Evolutionary conservation across 108 stramenopile species (phyloP), one percentile per base, ranked within the genome.

Genomic region (Fragilaria radians): DNA sequence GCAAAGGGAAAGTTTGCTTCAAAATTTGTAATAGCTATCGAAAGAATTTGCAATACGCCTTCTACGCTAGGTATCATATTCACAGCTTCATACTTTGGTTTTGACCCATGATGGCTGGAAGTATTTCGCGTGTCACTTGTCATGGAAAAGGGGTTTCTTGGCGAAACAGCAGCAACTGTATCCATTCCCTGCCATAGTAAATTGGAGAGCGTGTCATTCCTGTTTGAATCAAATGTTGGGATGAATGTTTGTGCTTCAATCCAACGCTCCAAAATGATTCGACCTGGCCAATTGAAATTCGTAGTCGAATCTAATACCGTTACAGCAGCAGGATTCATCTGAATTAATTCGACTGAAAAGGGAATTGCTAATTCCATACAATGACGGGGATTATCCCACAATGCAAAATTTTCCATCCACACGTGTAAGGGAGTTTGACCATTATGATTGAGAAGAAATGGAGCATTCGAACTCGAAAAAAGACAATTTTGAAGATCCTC

Each of bases 351-450:
- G 11, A 42, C 7, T 14, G 36, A 7, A 42, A 42, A 42, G 11
- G 14, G 11, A 14, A 11, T 7, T 11, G 36, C 36, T 11, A 11
- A 7, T 42, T 42, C 36, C 36, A 7, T 42, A 14, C 11, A 7
- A 42, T 42, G 36, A 14, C 14, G 14, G 14, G 11, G 7, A 14
- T 42, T 42, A n/a, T n/a, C n/a, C 36, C 36, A 53, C 4, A 63
- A 23, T 1, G 31, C 5, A n/a, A 42, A 26, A 56, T 65, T 65
- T 34, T 65, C 55, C 25, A 47, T 22, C 11, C 56, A 48, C 22
- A 65, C 47, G 26, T 65, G 64, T 23, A 65, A 21, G 19, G 64
- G 64, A 26, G 26, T 34, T 25, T 54, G 33, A 4, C 50, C 29
- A 11, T 14, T 42, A 42, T 42, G 11, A 42, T 42, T 14, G 36